phyloP scores from a whole-genome alignment of 1,139 yeast genomes.

The Scheffersomyces parashehatae region DNA sequence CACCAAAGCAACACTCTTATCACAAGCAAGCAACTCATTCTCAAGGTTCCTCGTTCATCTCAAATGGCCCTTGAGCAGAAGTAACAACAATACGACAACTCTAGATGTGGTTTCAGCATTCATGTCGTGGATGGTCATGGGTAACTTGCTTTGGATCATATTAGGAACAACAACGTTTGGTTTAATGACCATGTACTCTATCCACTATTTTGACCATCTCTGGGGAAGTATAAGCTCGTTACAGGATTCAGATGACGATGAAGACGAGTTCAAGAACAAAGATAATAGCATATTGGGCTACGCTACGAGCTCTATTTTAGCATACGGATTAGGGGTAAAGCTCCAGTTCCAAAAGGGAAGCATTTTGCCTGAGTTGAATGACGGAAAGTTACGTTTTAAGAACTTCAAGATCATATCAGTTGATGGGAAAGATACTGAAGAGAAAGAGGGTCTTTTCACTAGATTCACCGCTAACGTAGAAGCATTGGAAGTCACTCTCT shows the following conservation, averaged over 20 bases:
- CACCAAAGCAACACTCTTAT: conserved; percentile 41
- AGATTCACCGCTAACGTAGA: conserved; percentile 47
- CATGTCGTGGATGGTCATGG: conserved; percentile 57
- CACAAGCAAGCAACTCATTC: conserved; percentile 44
- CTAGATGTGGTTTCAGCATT: conserved; percentile 59
- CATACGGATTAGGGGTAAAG: conserved; percentile 41
- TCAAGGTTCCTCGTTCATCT: conserved; percentile 51
- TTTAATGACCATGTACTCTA: conserved; percentile 49
- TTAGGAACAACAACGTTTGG: conserved; percentile 68
- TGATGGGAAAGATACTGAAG: conserved; percentile 3
- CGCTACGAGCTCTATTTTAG: conserved; percentile 36
- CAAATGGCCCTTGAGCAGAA: conserved; percentile 58
- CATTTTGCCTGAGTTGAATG: conserved; percentile 49
- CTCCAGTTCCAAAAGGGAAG: conserved; percentile 38
- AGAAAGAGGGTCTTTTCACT: conserved; percentile 8
- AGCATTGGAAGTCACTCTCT: conserved; percentile 56
- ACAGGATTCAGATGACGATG: conserved; percentile 13
- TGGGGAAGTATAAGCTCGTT: conserved; percentile 18
- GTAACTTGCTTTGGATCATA: conserved; percentile 58
- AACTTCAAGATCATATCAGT: conserved; percentile 43
- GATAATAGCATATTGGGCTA: conserved; percentile 35
- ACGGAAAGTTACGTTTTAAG: conserved; percentile 62
- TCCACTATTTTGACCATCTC: conserved; percentile 42
- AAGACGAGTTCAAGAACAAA: conserved; percentile 6
- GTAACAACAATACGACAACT: conserved; percentile 48